Evolutionary conservation across 1,284 basidiomycete genomes (phyloP).

Genomic region (Cutaneotrichosporon dermatis): DNA sequence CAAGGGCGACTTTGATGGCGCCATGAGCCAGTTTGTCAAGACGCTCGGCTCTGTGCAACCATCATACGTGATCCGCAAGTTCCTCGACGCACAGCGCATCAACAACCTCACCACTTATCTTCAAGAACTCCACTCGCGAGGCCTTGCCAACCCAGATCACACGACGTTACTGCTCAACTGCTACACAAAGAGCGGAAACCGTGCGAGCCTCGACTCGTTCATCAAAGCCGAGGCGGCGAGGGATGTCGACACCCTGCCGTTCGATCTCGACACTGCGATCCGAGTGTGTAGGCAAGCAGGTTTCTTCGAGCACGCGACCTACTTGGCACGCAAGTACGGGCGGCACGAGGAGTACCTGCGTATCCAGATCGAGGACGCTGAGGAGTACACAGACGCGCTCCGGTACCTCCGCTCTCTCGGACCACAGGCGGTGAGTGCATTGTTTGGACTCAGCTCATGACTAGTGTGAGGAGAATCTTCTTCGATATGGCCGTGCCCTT

Average conservation of each 20-base stretch:
- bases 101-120: slow-evolving; percentile 91
- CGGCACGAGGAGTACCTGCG: slow-evolving; percentile 88
- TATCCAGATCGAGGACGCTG: slow-evolving; percentile 90
- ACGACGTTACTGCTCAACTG: slow-evolving; percentile 93
- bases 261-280: slow-evolving; percentile 95
- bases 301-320: slow-evolving; percentile 91
- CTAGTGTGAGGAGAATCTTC: slow-evolving; percentile 64
- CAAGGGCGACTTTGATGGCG: slow-evolving; percentile 87
- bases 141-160: slow-evolving; percentile 91
- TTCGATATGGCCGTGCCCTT: slow-evolving; percentile 77
- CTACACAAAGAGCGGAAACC: slow-evolving; percentile 94
- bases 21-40: slow-evolving; percentile 86
- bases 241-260: slow-evolving; percentile 68
- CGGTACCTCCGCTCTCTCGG: slow-evolving; percentile 73
- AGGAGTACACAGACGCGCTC: slow-evolving; percentile 75
- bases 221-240: slow-evolving; percentile 72
- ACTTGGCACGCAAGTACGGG: slow-evolving; percentile 85
- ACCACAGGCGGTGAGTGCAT: slow-evolving; percentile 54
- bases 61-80: slow-evolving; percentile 97
- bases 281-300: slow-evolving; percentile 93
- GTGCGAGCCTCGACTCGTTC: slow-evolving; percentile 80
- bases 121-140: slow-evolving; percentile 85
- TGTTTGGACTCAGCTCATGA: slow-evolving; percentile 49
- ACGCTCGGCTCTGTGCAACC: slow-evolving; percentile 87
- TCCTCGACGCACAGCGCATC: slow-evolving; percentile 92